A percentile compares a stretch with the other conserved stretches of the same genome.
Conservation (phyloP, 768 basidiomycete species). For the Polyporus arcularius region DNA sequence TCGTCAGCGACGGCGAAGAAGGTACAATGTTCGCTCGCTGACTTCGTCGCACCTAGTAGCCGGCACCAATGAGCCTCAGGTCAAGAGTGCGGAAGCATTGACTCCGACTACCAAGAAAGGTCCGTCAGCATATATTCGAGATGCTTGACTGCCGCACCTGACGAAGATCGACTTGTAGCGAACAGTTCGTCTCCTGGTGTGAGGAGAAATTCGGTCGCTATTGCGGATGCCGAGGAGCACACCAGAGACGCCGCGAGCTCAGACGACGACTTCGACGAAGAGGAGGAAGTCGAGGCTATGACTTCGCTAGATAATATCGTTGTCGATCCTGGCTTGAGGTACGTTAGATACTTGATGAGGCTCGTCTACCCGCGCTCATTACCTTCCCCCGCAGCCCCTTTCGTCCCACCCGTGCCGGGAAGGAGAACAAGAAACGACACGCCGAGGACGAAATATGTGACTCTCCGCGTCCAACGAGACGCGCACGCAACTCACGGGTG, state of each 20-base stretch:
- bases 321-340: neutral
- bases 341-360: neutral
- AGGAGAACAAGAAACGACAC: neutral
- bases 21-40: too few relatives aligned
- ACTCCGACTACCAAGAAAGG: too few relatives aligned
- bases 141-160: too few relatives aligned
- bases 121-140: too few relatives aligned
- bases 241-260: too few relatives aligned
- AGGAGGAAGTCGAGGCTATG: neutral
- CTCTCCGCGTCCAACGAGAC: neutral
- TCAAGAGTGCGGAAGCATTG: too few relatives aligned
- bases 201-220: neutral
- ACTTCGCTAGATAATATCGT: neutral
- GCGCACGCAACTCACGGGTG: neutral
- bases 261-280: neutral
- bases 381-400: neutral
- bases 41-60: too few relatives aligned
- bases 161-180: too few relatives aligned
- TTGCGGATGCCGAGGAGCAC: too few relatives aligned
- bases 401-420: neutral
- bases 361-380: neutral
- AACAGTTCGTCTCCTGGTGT: too few relatives aligned
- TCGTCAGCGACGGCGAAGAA: too few relatives aligned
- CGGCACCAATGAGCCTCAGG: too few relatives aligned
- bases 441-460: neutral